These are phyloP conservation scores for Afroboletus lepidellus DNA, from an alignment of 1,284 basidiomycete species.

Conservation along the genomic window DNA sequence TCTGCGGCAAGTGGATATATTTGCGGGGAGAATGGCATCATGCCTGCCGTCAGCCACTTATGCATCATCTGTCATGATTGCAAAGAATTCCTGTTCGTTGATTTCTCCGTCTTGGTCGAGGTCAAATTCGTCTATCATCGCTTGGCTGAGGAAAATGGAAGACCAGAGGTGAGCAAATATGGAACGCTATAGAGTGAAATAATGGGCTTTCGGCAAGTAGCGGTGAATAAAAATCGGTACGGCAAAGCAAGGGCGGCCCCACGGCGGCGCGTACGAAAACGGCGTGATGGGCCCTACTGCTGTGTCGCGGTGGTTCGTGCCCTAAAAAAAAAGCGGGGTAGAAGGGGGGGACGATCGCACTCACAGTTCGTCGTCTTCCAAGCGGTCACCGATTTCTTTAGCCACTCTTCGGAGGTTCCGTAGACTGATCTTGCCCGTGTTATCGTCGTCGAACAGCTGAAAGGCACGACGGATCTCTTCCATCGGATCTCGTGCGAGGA, in stretches of 20 bases:
- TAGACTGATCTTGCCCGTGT: constrained; percentile 91
- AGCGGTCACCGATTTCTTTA: constrained; percentile 93
- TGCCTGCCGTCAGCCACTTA: constrained; percentile 34
- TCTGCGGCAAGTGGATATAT: constrained; percentile 11
- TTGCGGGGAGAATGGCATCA: neutral
- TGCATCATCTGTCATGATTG: constrained; percentile 95
- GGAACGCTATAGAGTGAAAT: constrained; percentile 14
- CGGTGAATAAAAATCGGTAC: constrained; percentile 21
- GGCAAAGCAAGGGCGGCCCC: constrained; percentile 12
- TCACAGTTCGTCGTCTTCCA: constrained; percentile 97
- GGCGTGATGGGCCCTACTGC: constrained; percentile 28
- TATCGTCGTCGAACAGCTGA: constrained; percentile 95
- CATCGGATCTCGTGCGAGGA: constrained; percentile 91
- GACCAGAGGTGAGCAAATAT: constrained; percentile 35
- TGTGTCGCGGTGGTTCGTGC: constrained; percentile 18
- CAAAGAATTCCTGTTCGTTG: constrained; percentile 90
- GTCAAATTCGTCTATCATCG: constrained; percentile 99
- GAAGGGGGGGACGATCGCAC: constrained; percentile 35
- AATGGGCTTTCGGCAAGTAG: constrained; percentile 18
- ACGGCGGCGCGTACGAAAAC: constrained; percentile 24
- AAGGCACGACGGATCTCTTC: constrained; percentile 96
- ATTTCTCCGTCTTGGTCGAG: constrained; percentile 98
- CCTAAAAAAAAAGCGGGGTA: constrained; percentile 15
- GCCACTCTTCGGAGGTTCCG: constrained; percentile 92
- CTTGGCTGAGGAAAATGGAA: constrained; percentile 67